Evolutionary conservation across 768 basidiomycete genomes (phyloP), one percentile per base, ranked within the genome.

Genomic region (Mycena chlorophos): DNA sequence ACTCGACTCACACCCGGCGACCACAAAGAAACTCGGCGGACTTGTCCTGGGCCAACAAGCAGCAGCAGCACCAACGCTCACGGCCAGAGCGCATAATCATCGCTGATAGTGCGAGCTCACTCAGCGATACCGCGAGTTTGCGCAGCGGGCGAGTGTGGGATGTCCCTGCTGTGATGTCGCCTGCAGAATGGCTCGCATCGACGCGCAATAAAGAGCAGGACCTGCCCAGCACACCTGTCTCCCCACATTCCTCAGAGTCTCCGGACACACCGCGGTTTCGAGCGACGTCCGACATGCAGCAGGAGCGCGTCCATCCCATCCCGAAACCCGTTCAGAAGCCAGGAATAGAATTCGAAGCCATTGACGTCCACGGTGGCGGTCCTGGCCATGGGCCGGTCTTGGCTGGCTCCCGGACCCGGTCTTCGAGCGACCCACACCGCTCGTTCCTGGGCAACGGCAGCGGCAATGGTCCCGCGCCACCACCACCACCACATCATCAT

Each of bases 341-440:
- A n/a, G n/a, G n/a, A n/a, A n/a, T n/a, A n/a, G n/a, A n/a, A n/a
- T n/a, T n/a, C n/a, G n/a, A n/a, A n/a, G n/a, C n/a, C n/a, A n/a
- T n/a, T 20, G 59, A 39, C 22, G 40, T 17, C 2, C 28, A 53
- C 23, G 47, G 49, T 45, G 50, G 53, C 26, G 46, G 47, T 14
- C n/a, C 46, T 19, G 39, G 13, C 29, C 25, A 47, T 49, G 27
- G 46, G 47, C 37, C 17, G 53, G 34, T 53, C 49, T 39, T 13
- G 22, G 22, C 28, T 31, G 5, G 51, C 47, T 2, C 3, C 38
- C n/a, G 23, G 23, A 46, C 56, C 29, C 60, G 60, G 56, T 57
- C 60, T 2, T 51, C 48, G 27, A 62, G 60, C 51, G 60, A 62
- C 47, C 60, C 60, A 49, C 45, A 46, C 23, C 60, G 53, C 39